A percentile compares a stretch with the other conserved stretches of the same genome.
Conservation (phyloP, 108 stramenopile species). For the Conticribra weissflogii region DNA sequence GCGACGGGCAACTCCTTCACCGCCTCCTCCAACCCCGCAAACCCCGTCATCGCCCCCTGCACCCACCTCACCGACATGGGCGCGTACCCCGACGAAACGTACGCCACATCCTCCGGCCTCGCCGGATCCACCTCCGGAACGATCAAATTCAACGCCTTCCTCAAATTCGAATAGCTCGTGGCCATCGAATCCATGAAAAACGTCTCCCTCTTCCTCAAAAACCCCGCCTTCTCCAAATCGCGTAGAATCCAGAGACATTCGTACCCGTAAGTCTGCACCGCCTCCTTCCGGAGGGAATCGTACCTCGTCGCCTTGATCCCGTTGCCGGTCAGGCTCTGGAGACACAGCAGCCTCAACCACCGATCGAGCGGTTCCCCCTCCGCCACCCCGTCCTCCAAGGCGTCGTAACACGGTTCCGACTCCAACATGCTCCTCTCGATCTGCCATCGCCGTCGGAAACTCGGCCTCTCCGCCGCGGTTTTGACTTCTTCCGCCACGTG, state of each 20-base stretch:
- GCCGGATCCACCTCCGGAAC: conserved; percentile 87
- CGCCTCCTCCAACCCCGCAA: conserved; percentile 71
- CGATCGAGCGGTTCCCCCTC: conserved; percentile 72
- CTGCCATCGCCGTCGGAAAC: conserved; percentile 94
- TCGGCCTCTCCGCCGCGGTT: conserved; percentile 70
- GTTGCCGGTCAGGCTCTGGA: conserved; percentile 88
- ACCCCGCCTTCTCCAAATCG: conserved; percentile 85
- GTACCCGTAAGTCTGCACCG: conserved; percentile 95
- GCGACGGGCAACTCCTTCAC: conserved; percentile 62
- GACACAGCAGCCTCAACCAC: conserved; percentile 84
- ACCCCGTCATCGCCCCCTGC: conserved; percentile 86
- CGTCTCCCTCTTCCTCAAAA: conserved; percentile 83
- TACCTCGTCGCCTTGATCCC: conserved; percentile 90
- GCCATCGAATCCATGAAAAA: conserved; percentile 70
- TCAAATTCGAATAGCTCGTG: conserved; percentile 68
- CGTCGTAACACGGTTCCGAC: conserved; percentile 88
- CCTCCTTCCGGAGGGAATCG: conserved; percentile 81
- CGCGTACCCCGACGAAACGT: conserved; percentile 93
- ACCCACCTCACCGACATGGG: conserved; percentile 90
- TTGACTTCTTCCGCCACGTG: conserved; percentile 94
- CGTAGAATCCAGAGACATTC: conserved; percentile 79
- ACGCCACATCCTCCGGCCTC: conserved; percentile 91
- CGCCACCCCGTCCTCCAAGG: conserved; percentile 80
- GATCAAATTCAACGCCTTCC: conserved; percentile 85
- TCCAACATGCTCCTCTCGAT: conserved; percentile 94